These are phyloP conservation scores for Penicillium sp. DNA, from an alignment of 2,329 filamentous ascomycete genomes.

Conservation along the genomic window DNA sequence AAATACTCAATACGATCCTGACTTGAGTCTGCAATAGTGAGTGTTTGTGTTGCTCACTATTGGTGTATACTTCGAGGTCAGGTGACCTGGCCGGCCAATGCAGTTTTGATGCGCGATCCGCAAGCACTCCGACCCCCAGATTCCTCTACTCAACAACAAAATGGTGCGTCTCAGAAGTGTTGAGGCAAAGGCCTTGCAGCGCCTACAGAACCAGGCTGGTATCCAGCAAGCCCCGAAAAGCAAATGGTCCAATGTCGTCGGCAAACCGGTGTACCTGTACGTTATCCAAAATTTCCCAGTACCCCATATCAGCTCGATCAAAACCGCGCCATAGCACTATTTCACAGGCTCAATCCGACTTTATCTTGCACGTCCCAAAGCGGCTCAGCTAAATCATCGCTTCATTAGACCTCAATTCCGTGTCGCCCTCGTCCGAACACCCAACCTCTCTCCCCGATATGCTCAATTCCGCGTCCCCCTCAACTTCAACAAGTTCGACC, in stretches of 20 bases:
- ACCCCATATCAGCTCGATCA: neutral
- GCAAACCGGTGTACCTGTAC: slow-evolving; percentile 59
- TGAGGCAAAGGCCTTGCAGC: neutral
- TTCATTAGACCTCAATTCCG: slow-evolving; percentile 71
- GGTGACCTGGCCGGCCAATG: slow-evolving; percentile 1
- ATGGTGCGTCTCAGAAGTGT: slow-evolving; percentile 10
- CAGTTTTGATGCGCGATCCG: slow-evolving; percentile 9
- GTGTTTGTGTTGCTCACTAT: neutral
- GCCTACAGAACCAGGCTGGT: slow-evolving; percentile 2
- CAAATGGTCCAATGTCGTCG: slow-evolving; percentile 20
- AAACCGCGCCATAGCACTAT: neutral
- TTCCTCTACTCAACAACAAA: slow-evolving; percentile 8
- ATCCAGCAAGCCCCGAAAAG: neutral
- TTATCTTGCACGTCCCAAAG: neutral
- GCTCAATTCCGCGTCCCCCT: slow-evolving; percentile 90
- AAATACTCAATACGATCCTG: neutral
- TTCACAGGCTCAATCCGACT: neutral
- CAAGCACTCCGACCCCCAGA: slow-evolving; percentile 6
- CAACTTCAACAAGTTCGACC: slow-evolving; percentile 91
- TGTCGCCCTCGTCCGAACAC: slow-evolving; percentile 73
- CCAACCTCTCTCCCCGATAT: slow-evolving; percentile 71
- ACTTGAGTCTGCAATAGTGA: neutral
- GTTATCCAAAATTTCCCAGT: slow-evolving; percentile 23
- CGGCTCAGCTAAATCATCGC: neutral
- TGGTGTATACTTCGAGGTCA: neutral